Base-by-base conservation (phyloP, 1,139 yeast species). In the Candida sanyaensis region DNA sequence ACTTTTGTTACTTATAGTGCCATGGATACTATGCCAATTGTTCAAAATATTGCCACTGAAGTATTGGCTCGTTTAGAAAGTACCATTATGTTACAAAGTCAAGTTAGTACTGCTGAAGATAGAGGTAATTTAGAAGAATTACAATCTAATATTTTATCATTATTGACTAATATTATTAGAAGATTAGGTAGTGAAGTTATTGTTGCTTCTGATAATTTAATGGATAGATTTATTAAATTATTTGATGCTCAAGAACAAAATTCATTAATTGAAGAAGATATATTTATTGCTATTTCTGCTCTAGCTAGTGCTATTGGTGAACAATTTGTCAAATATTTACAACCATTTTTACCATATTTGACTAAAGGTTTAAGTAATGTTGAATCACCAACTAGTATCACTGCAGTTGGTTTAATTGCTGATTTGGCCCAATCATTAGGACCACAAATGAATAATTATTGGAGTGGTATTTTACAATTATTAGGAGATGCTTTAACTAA, bases 391-490 rank as follows among this genome's bases (percentile, higher is more conserved):
- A 84, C 91, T 23, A 85, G 96, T 58, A 81, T 80, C 54, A 88
- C 96, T 11, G 96, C 98, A 2, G 90, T 93, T 51, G 98, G 99
- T 4, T 79, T 95, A 50, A 92, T 93, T 50, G 97, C 97, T n/a
- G 99, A 93, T 68, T 86, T 93, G 57, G 82, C 96, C n/a, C 96
- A 91, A 62, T 88, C 97, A 1, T 76, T 95, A 47, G 96, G 96
- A 31, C 78, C 77, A 33, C 78, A 77, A 39, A 83, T 92, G 55
- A 77, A 79, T 48, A 88, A 86, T 46, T 92, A 89, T 66, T 82
- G 89, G 57, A 84, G 84, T 54, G 86, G 86, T 5, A 81, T 92
- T 60, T 91, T 93, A 96, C 80, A 80, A 47, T 84, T 87, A 41
- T 78, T 93, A 62, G 92, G 96, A 47, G 76, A 80, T 45, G 81